Conservation (phyloP, 352 stramenopile species). For the Phytopythium oedochilum region DNA sequence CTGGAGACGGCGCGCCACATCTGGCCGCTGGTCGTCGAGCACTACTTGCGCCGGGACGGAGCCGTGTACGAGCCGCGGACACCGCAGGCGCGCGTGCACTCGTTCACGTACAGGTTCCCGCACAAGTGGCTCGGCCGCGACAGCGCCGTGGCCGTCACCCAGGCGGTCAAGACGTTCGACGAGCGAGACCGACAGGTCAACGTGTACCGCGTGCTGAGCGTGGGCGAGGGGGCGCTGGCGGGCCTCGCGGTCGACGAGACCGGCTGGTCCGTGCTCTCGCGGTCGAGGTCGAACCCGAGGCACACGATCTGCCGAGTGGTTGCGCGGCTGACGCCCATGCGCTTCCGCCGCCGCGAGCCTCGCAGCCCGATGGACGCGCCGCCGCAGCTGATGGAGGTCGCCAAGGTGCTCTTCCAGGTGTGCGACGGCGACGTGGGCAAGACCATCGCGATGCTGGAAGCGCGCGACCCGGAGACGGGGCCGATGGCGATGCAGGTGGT, state of each 20-base stretch:
- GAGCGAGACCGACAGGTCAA: constrained; percentile 17
- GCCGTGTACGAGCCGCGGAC: constrained; percentile 10
- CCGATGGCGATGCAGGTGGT: too few relatives aligned
- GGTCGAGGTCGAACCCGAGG: neutral
- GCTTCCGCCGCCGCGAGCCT: neutral
- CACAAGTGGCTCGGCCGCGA: constrained; percentile 2
- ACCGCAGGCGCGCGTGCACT: constrained; percentile 15
- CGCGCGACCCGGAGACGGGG: too few relatives aligned
- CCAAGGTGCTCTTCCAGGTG: neutral
- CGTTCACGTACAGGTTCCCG: constrained; percentile 15
- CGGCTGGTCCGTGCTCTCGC: constrained; percentile 3
- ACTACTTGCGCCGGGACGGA: constrained; percentile 7
- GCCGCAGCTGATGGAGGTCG: constrained; percentile 2
- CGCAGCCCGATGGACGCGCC: neutral
- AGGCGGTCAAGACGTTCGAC: neutral
- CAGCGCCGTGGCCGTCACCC: neutral
- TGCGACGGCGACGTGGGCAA: constrained; percentile 2
- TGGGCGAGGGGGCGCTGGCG: constrained; percentile 21
- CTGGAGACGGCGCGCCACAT: constrained; percentile 11
- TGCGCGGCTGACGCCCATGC: neutral
- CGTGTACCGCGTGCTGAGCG: constrained; percentile 23
- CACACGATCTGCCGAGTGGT: neutral
- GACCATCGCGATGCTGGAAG: too few relatives aligned
- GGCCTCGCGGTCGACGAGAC: constrained; percentile 21
- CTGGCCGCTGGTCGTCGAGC: constrained; percentile 16